Evolutionary conservation across 2,329 filamentous ascomycete species (phyloP).

Genomic region (Diaporthe sp.): DNA sequence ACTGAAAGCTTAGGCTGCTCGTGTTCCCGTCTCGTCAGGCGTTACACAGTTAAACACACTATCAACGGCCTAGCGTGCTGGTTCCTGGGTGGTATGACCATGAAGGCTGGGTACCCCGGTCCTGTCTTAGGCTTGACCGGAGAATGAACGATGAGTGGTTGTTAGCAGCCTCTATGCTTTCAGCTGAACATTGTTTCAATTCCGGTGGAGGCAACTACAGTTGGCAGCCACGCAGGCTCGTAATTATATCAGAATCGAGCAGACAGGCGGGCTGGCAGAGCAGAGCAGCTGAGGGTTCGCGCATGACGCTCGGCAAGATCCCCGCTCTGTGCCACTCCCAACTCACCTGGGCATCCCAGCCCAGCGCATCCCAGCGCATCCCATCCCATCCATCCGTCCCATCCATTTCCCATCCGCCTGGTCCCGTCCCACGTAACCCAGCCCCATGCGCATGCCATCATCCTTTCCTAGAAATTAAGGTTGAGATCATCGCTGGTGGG

Average conservation of each 20-base stretch:
- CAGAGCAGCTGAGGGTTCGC: slow-evolving; percentile 20
- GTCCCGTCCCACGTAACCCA: not conserved
- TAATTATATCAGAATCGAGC: not conserved
- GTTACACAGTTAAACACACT: not conserved
- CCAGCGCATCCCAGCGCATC: not conserved
- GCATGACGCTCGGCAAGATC: slow-evolving; percentile 17
- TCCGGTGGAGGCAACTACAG: not conserved
- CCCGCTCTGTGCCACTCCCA: not conserved
- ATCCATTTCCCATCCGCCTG: slow-evolving; percentile 5
- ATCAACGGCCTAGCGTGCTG: not conserved
- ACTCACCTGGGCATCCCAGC: not conserved
- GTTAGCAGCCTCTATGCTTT: not conserved
- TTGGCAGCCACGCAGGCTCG: not conserved
- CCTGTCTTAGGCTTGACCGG: not conserved
- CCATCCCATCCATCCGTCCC: slow-evolving; percentile 11
- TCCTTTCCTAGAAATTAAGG: slow-evolving; percentile 14
- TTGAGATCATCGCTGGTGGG: slow-evolving; percentile 34
- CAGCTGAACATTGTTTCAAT: slow-evolving; percentile 17
- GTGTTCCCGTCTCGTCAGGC: not conserved
- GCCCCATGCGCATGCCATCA: not conserved
- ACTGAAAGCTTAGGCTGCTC: not conserved
- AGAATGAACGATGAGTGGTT: not conserved
- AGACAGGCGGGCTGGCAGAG: not conserved
- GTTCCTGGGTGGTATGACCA: slow-evolving; percentile 26
- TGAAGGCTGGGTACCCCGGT: slow-evolving; percentile 7